Evolutionary conservation across 805 yeast species (phyloP), one percentile per base, ranked within the genome.

Genomic region (Candida boleticola): DNA sequence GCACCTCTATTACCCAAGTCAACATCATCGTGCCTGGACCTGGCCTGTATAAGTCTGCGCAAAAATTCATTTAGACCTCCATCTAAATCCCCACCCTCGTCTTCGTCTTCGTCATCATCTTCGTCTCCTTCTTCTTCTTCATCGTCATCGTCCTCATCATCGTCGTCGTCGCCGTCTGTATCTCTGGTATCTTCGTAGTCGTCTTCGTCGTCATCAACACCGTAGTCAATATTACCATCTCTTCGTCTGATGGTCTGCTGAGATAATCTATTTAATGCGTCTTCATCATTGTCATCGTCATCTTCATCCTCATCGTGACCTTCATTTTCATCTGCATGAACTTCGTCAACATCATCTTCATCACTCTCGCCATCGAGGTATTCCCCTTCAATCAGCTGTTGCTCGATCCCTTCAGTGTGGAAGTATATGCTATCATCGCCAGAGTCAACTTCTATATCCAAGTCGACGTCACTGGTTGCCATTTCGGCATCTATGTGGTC

Each of bases 211-310:
- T 50, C 55, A 4, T 47, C 48, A 16, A 53, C 53, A 6, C 54
- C 43, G 27, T 7, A 7, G 11, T 23, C 27, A n/a, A n/a, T n/a
- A 23, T 23, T 23, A 7, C 27, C 27, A 23, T 40, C 27, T 27
- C 47, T 41, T 44, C 61, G 42, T 35, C 53, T 40, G 31, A 54
- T 43, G 11, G 55, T 53, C 38, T 71, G 73, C 13, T 66, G 71
- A 6, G 76, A 62, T 35, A 76, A 51, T 33, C 78, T 53, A 3
- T 52, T 51, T 20, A 76, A 49, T 3, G 71, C 57, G 5, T 54
- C 61, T 9, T 48, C 52, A 13, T 52, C 55, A 26, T 57, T 62
- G 45, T 58, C 42, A 45, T 60, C 37, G 33, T 47, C 45, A 5
- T 47, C 61, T 3, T 52, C 63, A 10, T 52, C 58, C 9, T 49